Conservation (phyloP, 2,329 filamentous ascomycete genomes). For the Lachnellula occidentalis region DNA sequence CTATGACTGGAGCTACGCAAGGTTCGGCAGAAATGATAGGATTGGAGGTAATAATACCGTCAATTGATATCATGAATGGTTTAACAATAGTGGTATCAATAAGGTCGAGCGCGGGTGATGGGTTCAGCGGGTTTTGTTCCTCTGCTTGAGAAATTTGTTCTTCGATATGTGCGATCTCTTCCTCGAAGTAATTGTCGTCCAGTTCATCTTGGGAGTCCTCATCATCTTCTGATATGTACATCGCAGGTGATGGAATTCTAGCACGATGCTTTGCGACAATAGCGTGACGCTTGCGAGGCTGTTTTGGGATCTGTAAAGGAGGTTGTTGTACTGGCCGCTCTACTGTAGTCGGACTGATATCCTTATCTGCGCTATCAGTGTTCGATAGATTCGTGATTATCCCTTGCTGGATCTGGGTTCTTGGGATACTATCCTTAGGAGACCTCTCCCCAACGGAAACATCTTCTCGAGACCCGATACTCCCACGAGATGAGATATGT, state of each 20-base stretch:
- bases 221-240: conserved; percentile 21
- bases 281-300: conserved; percentile 12
- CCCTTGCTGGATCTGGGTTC: not conserved
- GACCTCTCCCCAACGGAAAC: not conserved
- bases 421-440: not conserved
- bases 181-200: conserved; percentile 29
- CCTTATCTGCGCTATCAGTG: not conserved
- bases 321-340: not conserved
- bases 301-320: not conserved
- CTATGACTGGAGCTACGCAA: conserved; percentile 13
- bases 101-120: conserved; percentile 1
- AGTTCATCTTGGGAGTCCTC: conserved; percentile 30
- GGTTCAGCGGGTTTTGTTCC: conserved; percentile 19
- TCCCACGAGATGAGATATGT: not conserved
- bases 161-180: conserved; percentile 26
- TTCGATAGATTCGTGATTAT: not conserved
- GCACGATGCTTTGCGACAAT: conserved; percentile 17
- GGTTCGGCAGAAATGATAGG: conserved; percentile 2
- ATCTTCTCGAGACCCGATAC: not conserved
- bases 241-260: conserved; percentile 4
- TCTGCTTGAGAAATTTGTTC: conserved; percentile 16
- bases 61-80: conserved; percentile 16
- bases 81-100: conserved; percentile 12
- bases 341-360: not conserved
- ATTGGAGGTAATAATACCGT: conserved; percentile 5